Conservation (phyloP, 768 basidiomycete species). For the Termitomyces sp. region DNA sequence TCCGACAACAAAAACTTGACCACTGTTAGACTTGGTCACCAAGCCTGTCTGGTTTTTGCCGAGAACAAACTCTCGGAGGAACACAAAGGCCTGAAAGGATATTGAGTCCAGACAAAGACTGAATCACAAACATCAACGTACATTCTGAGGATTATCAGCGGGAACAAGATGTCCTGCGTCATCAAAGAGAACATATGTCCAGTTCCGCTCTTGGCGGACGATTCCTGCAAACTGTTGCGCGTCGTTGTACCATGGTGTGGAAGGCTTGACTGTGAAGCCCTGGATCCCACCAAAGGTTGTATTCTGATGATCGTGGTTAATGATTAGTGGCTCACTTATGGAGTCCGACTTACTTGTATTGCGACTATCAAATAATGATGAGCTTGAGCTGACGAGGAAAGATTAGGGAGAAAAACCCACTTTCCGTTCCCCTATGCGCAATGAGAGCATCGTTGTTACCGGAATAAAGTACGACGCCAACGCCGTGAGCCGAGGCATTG, state of each 20-base stretch:
- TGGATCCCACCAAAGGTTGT: conserved; percentile 77
- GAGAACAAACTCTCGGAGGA: conserved; percentile 65
- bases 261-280: conserved; percentile 67
- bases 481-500: conserved; percentile 49
- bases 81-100: conserved; percentile 48
- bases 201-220: conserved; percentile 71
- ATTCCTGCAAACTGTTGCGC: conserved; percentile 59
- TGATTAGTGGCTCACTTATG: background rate
- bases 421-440: conserved; percentile 60
- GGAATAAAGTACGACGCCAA: conserved; percentile 59
- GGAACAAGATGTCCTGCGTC: conserved; percentile 42
- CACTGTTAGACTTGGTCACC: conserved; percentile 31
- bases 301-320: conserved; percentile 39
- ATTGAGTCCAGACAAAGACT: background rate
- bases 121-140: conserved; percentile 19
- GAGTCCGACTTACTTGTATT: conserved; percentile 41
- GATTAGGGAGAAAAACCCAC: conserved; percentile 28
- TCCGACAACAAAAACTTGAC: conserved; percentile 32
- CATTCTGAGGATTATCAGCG: conserved; percentile 29
- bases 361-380: conserved; percentile 41
- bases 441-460: conserved; percentile 70
- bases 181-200: conserved; percentile 48
- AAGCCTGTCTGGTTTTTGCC: conserved; percentile 59
- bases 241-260: conserved; percentile 66
- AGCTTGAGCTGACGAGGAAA: background rate